These are phyloP conservation scores for Myxozyma mucilagina DNA, from an alignment of 805 yeast species.

Conservation along the genomic window DNA sequence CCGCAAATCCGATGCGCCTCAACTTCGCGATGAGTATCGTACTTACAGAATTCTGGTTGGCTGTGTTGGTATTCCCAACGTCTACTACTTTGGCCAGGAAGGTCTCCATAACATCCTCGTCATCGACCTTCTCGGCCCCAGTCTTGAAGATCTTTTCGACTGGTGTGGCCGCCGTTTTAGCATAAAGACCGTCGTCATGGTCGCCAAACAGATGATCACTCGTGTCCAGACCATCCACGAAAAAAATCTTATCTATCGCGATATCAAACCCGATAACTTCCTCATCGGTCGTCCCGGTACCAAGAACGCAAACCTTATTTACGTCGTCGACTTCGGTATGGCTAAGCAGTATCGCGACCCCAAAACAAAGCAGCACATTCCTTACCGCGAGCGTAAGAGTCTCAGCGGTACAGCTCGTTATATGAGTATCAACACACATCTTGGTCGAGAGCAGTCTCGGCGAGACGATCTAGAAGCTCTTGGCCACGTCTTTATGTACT, in stretches of 20 bases:
- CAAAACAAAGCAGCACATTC: conserved; percentile 90
- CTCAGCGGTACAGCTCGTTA: conserved; percentile 98
- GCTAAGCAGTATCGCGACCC: conserved; percentile 98
- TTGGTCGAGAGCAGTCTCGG: conserved; percentile 95
- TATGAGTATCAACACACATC: conserved; percentile 95
- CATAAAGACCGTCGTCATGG: conserved; percentile 86
- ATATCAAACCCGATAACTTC: conserved; percentile 96
- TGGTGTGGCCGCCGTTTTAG: conserved; percentile 95
- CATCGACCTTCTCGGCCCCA: conserved; percentile 92
- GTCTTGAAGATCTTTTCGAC: conserved; percentile 92
- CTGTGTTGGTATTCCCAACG: conserved; percentile 84
- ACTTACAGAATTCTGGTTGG: conserved; percentile 88
- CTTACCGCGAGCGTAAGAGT: conserved; percentile 93
- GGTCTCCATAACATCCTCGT: conserved; percentile 94
- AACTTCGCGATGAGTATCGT: conserved; percentile 91
- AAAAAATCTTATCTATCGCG: conserved; percentile 89
- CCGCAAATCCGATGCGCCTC: conserved; percentile 95
- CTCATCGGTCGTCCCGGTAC: conserved; percentile 86
- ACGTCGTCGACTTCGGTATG: conserved; percentile 97
- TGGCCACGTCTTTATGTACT: conserved; percentile 96
- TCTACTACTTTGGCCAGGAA: conserved; percentile 98
- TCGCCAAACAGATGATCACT: conserved; percentile 87
- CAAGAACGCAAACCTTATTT: conserved; percentile 79
- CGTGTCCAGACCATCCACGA: conserved; percentile 85
- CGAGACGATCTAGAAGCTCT: conserved; percentile 95